Percentiles rank a stretch among this genome's conserved stretches.
Evolutionary conservation across 2,329 filamentous ascomycete genomes (phyloP).

Genomic region (Trichoderma asperellum): DNA sequence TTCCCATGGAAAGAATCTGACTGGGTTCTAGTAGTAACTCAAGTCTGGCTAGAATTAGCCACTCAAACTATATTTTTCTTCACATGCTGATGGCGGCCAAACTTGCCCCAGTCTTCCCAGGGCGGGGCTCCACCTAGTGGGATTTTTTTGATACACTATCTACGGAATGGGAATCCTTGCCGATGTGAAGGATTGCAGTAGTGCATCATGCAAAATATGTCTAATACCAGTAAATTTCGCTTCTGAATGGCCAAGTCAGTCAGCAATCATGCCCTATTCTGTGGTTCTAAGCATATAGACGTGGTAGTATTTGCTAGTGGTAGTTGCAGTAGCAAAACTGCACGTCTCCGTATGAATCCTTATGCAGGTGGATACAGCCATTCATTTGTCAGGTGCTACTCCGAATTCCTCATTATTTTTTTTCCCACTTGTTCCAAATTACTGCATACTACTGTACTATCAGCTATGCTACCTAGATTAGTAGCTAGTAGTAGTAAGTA

Average conservation of each 20-base stretch:
- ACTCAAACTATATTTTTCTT: background rate
- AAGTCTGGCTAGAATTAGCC: background rate
- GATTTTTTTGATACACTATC: background rate
- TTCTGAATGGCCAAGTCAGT: background rate
- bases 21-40: background rate
- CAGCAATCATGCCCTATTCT: background rate
- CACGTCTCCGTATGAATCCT: too few species aligned
- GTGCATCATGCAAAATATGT: background rate
- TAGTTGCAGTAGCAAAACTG: background rate
- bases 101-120: background rate
- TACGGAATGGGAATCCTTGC: background rate
- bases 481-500: too few species aligned
- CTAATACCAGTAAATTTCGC: background rate
- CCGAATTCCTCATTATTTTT: background rate
- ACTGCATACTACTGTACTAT: background rate
- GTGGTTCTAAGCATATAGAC: too few species aligned
- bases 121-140: background rate
- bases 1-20: constrained; percentile 11
- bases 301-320: background rate
- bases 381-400: background rate
- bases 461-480: too few species aligned
- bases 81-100: background rate
- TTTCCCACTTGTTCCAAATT: background rate
- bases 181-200: background rate
- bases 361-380: background rate